These are phyloP conservation scores for Berberis thunbergii DNA, from an alignment of 164 flowering plant genomes.

Conservation along the genomic window DNA sequence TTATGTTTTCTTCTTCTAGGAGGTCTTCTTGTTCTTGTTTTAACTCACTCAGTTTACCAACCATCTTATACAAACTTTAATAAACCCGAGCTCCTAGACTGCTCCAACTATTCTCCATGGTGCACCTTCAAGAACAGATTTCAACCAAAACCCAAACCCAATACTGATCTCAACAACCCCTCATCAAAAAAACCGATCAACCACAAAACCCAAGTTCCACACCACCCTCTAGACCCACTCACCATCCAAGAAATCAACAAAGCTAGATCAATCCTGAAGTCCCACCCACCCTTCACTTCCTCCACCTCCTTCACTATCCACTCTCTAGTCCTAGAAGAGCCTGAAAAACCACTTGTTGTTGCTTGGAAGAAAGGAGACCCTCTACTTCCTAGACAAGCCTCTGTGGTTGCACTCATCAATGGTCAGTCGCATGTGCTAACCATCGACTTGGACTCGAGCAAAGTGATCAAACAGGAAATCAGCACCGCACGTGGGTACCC, in stretches of 20 bases:
- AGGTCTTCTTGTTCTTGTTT: conserved; percentile 19
- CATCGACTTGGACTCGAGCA: conserved; percentile 38
- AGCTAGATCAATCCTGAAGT: conserved; percentile 38
- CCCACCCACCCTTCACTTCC: conserved; percentile 36
- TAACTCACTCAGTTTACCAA: conserved; percentile 23
- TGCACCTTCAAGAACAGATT: conserved; percentile 45
- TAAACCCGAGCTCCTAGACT: conserved; percentile 21
- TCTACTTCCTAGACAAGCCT: conserved; percentile 54
- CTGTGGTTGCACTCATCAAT: conserved; percentile 39
- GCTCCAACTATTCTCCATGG: conserved; percentile 39
- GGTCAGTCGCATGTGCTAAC: conserved; percentile 38
- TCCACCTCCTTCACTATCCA: conserved; percentile 32
- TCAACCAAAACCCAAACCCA: conserved; percentile 16
- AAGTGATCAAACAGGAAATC: conserved; percentile 25
- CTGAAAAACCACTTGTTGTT: conserved; percentile 40
- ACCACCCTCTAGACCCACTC: conserved; percentile 92
- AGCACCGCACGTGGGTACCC: conserved; percentile 57
- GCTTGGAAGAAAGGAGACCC: conserved; percentile 55
- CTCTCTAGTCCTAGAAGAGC: conserved; percentile 51
- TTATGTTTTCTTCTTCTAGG: conserved; percentile 18
- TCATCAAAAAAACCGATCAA: conserved; percentile 5
- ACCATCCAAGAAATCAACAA: conserved; percentile 59
- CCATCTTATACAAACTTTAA: conserved; percentile 16
- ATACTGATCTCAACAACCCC: conserved; percentile 6
- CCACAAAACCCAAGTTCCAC: conserved; percentile 56